Percentiles rank a stretch among this genome's conserved stretches.
Evolutionary conservation across 169 alveolate genomes (phyloP).

Genomic region (Plasmodium gallinaceum): DNA sequence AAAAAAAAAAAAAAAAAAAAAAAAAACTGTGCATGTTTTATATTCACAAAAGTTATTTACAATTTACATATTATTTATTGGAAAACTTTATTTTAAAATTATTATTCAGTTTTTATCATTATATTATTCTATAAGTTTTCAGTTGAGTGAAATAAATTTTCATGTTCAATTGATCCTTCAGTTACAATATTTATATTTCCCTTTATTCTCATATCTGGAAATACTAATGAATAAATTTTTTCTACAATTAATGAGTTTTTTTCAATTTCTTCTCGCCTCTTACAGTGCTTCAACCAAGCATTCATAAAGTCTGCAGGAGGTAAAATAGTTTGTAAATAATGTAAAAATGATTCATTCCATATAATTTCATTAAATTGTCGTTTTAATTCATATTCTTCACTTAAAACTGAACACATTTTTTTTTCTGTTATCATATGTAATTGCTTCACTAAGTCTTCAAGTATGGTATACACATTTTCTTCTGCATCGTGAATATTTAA

Average conservation of each 20-base stretch:
- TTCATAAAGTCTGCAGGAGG: slow-evolving; percentile 89
- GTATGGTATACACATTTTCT: slow-evolving; percentile 83
- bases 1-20: no score
- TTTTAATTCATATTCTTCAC: slow-evolving; percentile 84
- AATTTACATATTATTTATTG: no score
- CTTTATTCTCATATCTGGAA: slow-evolving; percentile 64
- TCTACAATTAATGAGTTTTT: slow-evolving; percentile 18
- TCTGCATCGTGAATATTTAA: slow-evolving; percentile 84
- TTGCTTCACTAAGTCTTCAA: slow-evolving; percentile 85
- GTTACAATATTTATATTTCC: slow-evolving; percentile 70
- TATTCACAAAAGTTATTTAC: no score
- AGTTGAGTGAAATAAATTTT: slow-evolving; percentile 5
- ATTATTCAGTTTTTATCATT: no score
- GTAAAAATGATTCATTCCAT: slow-evolving; percentile 85
- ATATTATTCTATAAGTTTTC: background rate
- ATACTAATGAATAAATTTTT: slow-evolving; percentile 28
- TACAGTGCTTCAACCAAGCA: slow-evolving; percentile 84
- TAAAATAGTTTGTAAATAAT: slow-evolving; percentile 82
- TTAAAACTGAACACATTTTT: slow-evolving; percentile 84
- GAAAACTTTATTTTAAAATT: no score
- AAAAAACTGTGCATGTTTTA: no score
- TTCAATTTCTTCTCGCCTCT: slow-evolving; percentile 47
- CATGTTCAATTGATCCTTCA: slow-evolving; percentile 50
- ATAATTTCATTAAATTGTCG: slow-evolving; percentile 84
- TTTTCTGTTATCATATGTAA: slow-evolving; percentile 84